Evolutionary conservation across 2,329 filamentous ascomycete species (phyloP).

Genomic region (Canariomyces notabilis): DNA sequence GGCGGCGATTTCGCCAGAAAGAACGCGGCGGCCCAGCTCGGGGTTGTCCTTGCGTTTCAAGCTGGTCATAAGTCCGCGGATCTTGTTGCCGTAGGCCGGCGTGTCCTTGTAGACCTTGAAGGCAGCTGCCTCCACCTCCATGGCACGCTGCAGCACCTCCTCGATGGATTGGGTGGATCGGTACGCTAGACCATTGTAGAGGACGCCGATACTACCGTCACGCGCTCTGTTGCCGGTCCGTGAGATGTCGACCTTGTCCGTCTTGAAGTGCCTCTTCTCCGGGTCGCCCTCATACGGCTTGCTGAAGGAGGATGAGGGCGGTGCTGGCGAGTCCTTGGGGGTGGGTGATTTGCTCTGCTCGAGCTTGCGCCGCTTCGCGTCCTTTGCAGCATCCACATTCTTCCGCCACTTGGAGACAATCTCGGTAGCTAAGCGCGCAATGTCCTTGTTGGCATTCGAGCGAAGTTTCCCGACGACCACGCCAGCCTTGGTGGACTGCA

Average conservation of each 20-base stretch:
- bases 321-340: conserved; percentile 50
- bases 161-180: conserved; percentile 66
- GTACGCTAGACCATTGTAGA: conserved; percentile 84
- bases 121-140: conserved; percentile 80
- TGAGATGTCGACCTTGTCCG: conserved; percentile 73
- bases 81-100: conserved; percentile 76
- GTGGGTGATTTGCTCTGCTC: conserved; percentile 32
- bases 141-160: conserved; percentile 65
- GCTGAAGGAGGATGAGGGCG: conserved; percentile 30
- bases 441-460: conserved; percentile 73
- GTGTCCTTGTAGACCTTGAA: conserved; percentile 65
- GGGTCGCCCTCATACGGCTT: conserved; percentile 57
- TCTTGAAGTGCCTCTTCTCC: conserved; percentile 75
- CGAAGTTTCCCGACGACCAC: conserved; percentile 79
- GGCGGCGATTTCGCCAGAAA: conserved; percentile 66
- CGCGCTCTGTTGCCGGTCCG: conserved; percentile 69
- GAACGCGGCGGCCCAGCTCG: conserved; percentile 68
- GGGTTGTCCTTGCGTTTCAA: conserved; percentile 88
- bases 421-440: conserved; percentile 70
- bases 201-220: conserved; percentile 80
- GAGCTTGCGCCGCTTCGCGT: conserved; percentile 38
- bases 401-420: conserved; percentile 87
- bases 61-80: conserved; percentile 89
- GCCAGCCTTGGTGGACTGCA: conserved; percentile 77
- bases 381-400: conserved; percentile 61